Conservation (phyloP, 306 rosid genomes). For the Lathyrus aphaca region DNA sequence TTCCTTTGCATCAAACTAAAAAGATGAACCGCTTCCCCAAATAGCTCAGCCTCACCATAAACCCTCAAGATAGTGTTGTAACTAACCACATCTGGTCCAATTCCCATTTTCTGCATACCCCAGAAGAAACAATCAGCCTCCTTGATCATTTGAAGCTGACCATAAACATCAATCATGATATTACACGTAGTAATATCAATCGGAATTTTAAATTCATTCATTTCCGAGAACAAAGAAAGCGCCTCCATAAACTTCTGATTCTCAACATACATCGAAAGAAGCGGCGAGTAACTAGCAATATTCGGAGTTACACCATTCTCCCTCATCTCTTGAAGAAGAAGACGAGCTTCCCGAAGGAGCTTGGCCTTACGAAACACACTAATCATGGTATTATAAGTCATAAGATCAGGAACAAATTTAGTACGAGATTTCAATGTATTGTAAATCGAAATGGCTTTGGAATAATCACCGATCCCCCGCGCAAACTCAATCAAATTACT, state of each 20-base stretch:
- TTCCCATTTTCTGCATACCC: constrained; percentile 90
- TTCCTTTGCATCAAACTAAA: constrained; percentile 89
- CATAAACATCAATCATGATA: constrained; percentile 94
- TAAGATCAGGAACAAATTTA: constrained; percentile 67
- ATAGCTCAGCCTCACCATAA: constrained; percentile 88
- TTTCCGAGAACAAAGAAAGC: constrained; percentile 73
- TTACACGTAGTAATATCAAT: constrained; percentile 82
- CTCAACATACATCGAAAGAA: constrained; percentile 68
- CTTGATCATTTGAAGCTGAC: constrained; percentile 91
- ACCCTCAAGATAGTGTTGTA: constrained; percentile 90
- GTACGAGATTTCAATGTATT: constrained; percentile 58
- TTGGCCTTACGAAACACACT: constrained; percentile 91
- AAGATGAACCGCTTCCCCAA: constrained; percentile 90
- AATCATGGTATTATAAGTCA: constrained; percentile 79
- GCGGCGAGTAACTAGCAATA: constrained; percentile 77
- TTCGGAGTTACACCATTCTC: constrained; percentile 61
- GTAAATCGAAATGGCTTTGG: constrained; percentile 87
- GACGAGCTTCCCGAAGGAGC: constrained; percentile 80
- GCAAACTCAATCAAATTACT: constrained; percentile 90
- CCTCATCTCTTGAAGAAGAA: constrained; percentile 77
- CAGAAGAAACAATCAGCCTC: constrained; percentile 91
- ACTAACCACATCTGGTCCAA: constrained; percentile 86
- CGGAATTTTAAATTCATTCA: constrained; percentile 63
- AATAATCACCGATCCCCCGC: constrained; percentile 71
- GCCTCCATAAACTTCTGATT: constrained; percentile 88